Base-by-base conservation (phyloP, 306 rosid genomes). In the Quillaja saponaria region DNA sequence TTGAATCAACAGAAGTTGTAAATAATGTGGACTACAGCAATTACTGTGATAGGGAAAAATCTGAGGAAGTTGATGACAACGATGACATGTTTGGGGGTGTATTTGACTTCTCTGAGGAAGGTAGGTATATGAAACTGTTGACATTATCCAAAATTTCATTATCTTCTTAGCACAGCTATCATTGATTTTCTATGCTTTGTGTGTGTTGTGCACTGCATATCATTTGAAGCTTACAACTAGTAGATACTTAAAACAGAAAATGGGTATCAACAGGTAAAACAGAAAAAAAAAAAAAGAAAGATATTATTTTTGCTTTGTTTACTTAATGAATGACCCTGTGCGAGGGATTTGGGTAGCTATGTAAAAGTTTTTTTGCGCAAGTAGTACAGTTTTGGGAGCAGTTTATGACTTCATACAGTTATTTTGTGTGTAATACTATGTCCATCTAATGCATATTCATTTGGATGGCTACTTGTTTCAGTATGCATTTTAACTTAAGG, bases 101-200 rank as follows among this genome's bases (percentile, higher is more conserved):
- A 55, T 90, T 90, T 81, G 87, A 79, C 69, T 90, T 90, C 80
- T 90, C 90, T 1, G 96, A 85, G 77, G 94, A 90, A 90, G 97
- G 97, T 90, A 64, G 28, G 76, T 61, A 44, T 57, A 28, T 53
- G 59, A 61, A 59, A 39, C 60, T 34, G 55, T 64, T 25, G 25
- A 34, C 45, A 19, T 65, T 58, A 51, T 50, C 31, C 4, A 25
- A 25, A 40, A 34, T 79, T 71, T 60, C 6, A 49, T 49, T 31
- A 5, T 42, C 31, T 37, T 70, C n/a, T 42, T 53, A 47, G 63
- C 72, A 35, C 61, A 20, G 55, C 46, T 12, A 35, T 34, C 45
- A 34, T 15, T 44, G 13, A 5, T 46, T 7, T 17, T 20, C 15
- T 25, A 2, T 1, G 34, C 59, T 49, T 8, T 58, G 42, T 16